Base-by-base conservation (phyloP, 192 early-diverging fungal species). In the Thamnidium elegans region DNA sequence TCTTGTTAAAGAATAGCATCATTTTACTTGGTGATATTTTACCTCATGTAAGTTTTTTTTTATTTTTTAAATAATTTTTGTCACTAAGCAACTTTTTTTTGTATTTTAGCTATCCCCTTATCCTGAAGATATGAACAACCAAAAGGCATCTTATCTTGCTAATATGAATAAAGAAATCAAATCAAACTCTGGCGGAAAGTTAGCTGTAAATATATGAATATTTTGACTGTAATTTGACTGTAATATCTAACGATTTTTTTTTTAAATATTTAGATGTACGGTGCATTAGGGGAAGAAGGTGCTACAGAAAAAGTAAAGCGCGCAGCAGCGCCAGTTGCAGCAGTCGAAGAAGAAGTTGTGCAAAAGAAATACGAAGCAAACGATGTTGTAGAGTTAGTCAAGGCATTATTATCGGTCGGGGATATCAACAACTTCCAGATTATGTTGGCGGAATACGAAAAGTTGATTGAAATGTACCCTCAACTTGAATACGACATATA, bases 391-490 rank as follows among this genome's bases (percentile, higher is more conserved):
- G 81, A 81, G 14, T 55, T 93, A 9, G 60, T 79, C 13, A 74
- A 76, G 10, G 84, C 89, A 15, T 73, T 91, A 3, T 30, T 92
- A 0, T 79, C 81, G 3, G 80, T 91, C 4, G 91, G 91, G 5
- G 86, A 86, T 43, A 14, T 87, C 1, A 62, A 67, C 3, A 67
- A 84, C 31, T 83, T 84, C 17, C 54, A 79, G 30, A 52, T 78
- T 11, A 74, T 89, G 7, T 47, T 93, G 3, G 70, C 79, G 4
- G 70, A 82, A 15, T 73, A 79, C 7, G 83, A 86, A 6, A 66
- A 78, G 15, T 30, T 92, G 0, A 62, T 73, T 20, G 69, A 77
- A 10, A 70, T 84, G 21, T 70, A 90, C 17, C 84, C 87, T 1
- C 86, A 85, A 7, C 74, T 91, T 17, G 81, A 78, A 2, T 77